Evolutionary conservation across 1,284 basidiomycete species (phyloP).

Genomic region (Phenoliferia sp.): DNA sequence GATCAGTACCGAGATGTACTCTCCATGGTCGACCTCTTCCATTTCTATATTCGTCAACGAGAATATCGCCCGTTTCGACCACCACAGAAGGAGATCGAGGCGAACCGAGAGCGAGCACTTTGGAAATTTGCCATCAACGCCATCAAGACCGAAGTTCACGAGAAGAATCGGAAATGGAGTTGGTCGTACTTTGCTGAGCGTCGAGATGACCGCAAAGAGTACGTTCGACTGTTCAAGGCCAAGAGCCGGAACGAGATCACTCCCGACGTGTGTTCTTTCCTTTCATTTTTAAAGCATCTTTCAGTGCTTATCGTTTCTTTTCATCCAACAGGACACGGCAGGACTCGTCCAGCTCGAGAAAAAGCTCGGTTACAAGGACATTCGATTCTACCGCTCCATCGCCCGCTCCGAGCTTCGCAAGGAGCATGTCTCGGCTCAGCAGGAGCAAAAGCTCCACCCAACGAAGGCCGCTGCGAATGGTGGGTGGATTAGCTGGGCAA

Average conservation of each 20-base stretch:
- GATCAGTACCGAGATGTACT: constrained; percentile 94
- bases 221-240: constrained; percentile 79
- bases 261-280: constrained; percentile 48
- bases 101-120: constrained; percentile 66
- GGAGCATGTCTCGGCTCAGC: constrained; percentile 60
- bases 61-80: constrained; percentile 66
- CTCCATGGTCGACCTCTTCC: constrained; percentile 93
- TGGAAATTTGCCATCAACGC: constrained; percentile 77
- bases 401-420: constrained; percentile 84
- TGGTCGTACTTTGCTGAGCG: constrained; percentile 89
- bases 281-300: background rate
- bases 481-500: constrained; percentile 73
- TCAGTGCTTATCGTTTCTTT: background rate
- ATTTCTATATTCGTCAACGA: constrained; percentile 86
- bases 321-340: constrained; percentile 54
- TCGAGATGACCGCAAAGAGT: constrained; percentile 73
- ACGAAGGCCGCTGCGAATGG: constrained; percentile 45
- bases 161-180: constrained; percentile 78
- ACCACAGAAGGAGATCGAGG: constrained; percentile 55
- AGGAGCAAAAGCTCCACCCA: constrained; percentile 56
- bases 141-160: constrained; percentile 79
- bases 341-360: constrained; percentile 67
- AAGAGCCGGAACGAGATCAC: constrained; percentile 56
- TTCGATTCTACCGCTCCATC: constrained; percentile 96
- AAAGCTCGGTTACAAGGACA: constrained; percentile 88